Evolutionary conservation across 1,284 basidiomycete species (phyloP), one percentile per base, ranked within the genome.

Genomic region (Irpex sp.): DNA sequence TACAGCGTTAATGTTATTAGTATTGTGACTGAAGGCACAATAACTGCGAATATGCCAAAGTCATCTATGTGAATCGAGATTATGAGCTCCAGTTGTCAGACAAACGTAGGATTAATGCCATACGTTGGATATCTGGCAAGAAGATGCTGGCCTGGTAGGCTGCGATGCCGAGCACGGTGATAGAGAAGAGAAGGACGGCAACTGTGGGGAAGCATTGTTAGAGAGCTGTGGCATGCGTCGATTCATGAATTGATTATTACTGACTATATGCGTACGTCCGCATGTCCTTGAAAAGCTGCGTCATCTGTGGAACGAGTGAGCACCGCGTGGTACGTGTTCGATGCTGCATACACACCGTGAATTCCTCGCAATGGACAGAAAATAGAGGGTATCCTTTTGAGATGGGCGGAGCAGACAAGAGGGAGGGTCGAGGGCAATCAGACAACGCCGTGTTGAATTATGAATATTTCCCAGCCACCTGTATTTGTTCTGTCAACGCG

Each of bases 121-220:
- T 69, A 91, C 90, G 79, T 71, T 87, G 84, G 31, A 87, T 72
- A 59, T 80, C 74, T 1, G 88, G 88, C 46, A 90, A 76, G 73
- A 92, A 92, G 49, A 87, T 71, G 61, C 66, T 79, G 0, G 85
- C 88, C 68, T 91, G 84, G 72, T 90, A 84, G 5, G 82, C 84
- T 4, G 85, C 77, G 43, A 92, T 73, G 6, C 90, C 90, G 4
- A 92, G 80, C 26, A 90, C 86, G 35, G 82, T 79, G n/a, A 77
- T 86, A 51, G 87, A 82, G 59, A 89, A 77, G 62, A 87, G 66
- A 65, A 90, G 80, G 8, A 88, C 78, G 47, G 75, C 72, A 61
- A 86, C 89, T 90, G 39, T 43, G 8, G 39, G 3, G 39, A 43
- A 67, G 15, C 5, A 37, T 7, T 46, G 6, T 60, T 17, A 19